phyloP scores from a whole-genome alignment of 768 basidiomycete species.

The Serendipita sp. region DNA sequence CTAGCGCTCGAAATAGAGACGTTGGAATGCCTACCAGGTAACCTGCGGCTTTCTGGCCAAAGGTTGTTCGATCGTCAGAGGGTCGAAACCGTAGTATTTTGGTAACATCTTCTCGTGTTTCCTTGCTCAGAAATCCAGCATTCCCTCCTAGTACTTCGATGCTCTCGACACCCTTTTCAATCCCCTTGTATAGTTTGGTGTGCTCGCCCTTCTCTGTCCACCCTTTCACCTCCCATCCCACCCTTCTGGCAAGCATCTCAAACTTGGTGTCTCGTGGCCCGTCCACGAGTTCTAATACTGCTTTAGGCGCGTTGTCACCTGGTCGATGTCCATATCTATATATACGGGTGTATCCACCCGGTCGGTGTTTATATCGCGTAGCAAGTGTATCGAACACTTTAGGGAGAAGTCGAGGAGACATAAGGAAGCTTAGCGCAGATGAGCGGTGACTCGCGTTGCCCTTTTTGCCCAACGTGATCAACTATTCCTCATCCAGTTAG shows the following conservation, averaged over 20 bases:
- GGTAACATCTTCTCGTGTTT: constrained; percentile 12
- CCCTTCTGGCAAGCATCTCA: constrained; percentile 73
- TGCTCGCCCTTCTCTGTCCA: constrained; percentile 10
- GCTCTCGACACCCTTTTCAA: background rate
- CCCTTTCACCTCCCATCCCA: constrained; percentile 58
- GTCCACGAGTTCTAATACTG: constrained; percentile 90
- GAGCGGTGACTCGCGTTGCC: constrained; percentile 52
- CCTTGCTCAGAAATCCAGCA: background rate
- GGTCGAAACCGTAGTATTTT: constrained; percentile 13
- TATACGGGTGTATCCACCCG: constrained; percentile 91
- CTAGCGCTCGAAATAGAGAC: background rate
- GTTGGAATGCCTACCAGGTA: background rate
- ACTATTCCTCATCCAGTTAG: constrained; percentile 25
- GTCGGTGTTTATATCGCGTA: constrained; percentile 58
- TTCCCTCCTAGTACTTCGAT: background rate
- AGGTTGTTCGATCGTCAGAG: background rate
- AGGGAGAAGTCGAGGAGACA: constrained; percentile 52
- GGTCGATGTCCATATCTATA: constrained; percentile 76
- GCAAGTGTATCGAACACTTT: constrained; percentile 74
- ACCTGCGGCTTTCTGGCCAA: background rate
- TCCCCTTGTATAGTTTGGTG: background rate
- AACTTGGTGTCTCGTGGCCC: constrained; percentile 75
- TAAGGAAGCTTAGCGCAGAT: constrained; percentile 62
- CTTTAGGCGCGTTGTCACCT: constrained; percentile 87
- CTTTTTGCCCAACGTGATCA: constrained; percentile 85